A percentile compares a stretch with the other conserved stretches of the same genome.
These are phyloP conservation scores for Penicillium sp. DNA, from an alignment of 2,329 filamentous ascomycete genomes.

Conservation along the genomic window DNA sequence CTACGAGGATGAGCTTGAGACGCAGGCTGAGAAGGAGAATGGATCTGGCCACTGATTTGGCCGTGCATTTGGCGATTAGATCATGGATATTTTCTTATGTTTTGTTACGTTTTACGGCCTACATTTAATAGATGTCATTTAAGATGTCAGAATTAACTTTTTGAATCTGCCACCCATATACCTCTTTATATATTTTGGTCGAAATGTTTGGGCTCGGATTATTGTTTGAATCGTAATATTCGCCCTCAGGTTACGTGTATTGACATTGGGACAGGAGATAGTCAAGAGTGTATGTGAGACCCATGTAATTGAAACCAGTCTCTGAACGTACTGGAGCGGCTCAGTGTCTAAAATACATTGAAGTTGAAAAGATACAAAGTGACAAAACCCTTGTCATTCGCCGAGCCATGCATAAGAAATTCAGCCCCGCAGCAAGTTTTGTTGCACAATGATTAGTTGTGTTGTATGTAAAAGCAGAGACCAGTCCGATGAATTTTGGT, in stretches of 20 bases:
- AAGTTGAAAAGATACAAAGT: conserved; percentile 2
- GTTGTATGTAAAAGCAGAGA: not conserved
- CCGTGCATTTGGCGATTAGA: not conserved
- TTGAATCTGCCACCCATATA: not conserved
- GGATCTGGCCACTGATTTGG: conserved; percentile 9
- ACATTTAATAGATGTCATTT: conserved; percentile 6
- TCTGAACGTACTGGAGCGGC: not conserved
- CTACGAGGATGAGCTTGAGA: conserved; percentile 64
- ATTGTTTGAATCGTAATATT: not conserved
- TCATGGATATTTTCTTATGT: not conserved
- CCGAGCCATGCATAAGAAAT: conserved; percentile 34
- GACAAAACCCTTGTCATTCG: conserved; percentile 29
- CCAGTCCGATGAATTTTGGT: conserved; percentile 3
- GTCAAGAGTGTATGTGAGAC: no score
- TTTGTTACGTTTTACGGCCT: not conserved
- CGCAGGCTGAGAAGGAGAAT: conserved; percentile 50
- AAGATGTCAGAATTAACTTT: conserved; percentile 2
- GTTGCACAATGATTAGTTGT: not conserved
- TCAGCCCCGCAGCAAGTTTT: conserved; percentile 2
- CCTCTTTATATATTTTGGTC: not conserved
- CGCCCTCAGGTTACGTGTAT: no score
- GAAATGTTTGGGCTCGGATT: no score
- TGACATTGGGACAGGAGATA: no score
- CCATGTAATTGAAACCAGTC: not conserved
- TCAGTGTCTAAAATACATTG: conserved; percentile 20